Base-by-base conservation (phyloP, 2,329 filamentous ascomycete species). In the Aspergillus unguis region DNA sequence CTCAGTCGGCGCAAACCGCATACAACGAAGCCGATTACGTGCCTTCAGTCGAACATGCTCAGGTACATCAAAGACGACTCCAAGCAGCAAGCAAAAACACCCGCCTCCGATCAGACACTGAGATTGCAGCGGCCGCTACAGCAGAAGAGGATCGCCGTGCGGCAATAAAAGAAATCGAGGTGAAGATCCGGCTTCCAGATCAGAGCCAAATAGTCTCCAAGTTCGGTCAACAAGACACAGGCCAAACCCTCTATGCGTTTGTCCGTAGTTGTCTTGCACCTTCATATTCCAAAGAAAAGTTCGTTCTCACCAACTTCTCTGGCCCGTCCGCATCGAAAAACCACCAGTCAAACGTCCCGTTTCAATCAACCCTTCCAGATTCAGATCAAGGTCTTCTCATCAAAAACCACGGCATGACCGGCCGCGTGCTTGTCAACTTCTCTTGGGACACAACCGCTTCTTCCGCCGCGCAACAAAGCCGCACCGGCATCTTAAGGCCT, bases 161-260 rank as follows among this genome's bases (percentile, higher is more conserved):
- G 4, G 79, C 81, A 4, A 79, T 92, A 55, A 83, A 81, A 46
- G 82, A 83, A 31, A 82, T 95, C 31, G 80, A 84, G 28, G 79
- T 97, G 58, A 90, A 88, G 58, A 82, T 96, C 44, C 87, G 92
- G 27, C 92, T 96, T 62, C 92, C 92, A 0, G 92, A 97, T 67
- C 88, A 92, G 61, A 88, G 85, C 52, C 85, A 86, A 48, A 83
- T 91, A 31, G 83, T 90, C 47, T 86, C 86, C 73, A 80, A 79
- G n/a, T 84, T 95, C 59, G 80, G 78, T 1, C 83, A 84, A 23
- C 69, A 76, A 1, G 86, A 92, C 48, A 90, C 88, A 0, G 87
- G 86, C 1, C 77, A 80, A 3, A 80, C 82, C 46, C 76, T 99
- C 1, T 90, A 97, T 71, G 75, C 78, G 10, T 90, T 87, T 58